Evolutionary conservation across 768 basidiomycete species (phyloP).

Genomic region (Neoboletus brunneissimus): DNA sequence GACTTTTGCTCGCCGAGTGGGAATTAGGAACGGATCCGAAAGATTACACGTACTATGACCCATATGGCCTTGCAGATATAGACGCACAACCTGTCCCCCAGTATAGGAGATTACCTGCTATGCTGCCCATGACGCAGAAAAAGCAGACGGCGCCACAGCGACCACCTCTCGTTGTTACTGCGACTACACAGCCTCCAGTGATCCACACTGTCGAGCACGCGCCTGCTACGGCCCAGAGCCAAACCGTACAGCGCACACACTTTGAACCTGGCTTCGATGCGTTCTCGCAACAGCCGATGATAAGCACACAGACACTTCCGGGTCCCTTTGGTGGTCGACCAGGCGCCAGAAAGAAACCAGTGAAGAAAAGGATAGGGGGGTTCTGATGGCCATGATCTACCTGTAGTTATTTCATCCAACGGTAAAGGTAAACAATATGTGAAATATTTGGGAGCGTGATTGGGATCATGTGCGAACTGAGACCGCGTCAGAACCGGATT

Average conservation of each 20-base stretch:
- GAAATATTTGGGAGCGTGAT: slow-evolving; percentile 2
- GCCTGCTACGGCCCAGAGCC: slow-evolving; percentile 6
- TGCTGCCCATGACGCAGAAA: slow-evolving; percentile 16
- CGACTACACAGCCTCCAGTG: slow-evolving; percentile 21
- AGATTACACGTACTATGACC: slow-evolving; percentile 52
- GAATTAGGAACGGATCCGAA: slow-evolving; percentile 50
- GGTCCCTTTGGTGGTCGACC: slow-evolving; percentile 70
- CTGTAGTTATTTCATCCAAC: neutral
- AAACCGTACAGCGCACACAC: slow-evolving; percentile 13
- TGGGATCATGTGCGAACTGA: neutral
- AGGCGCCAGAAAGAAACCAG: slow-evolving; percentile 42
- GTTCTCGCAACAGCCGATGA: slow-evolving; percentile 44
- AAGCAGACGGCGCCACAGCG: slow-evolving; percentile 26
- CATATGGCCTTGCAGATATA: slow-evolving; percentile 42
- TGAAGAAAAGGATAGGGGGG: slow-evolving; percentile 71
- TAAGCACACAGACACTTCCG: slow-evolving; percentile 69
- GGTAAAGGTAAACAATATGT: neutral
- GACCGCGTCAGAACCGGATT: slow-evolving; percentile 10
- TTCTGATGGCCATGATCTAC: slow-evolving; percentile 45
- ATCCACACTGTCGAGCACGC: slow-evolving; percentile 3
- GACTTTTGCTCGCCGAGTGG: slow-evolving; percentile 70
- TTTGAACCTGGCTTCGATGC: slow-evolving; percentile 8
- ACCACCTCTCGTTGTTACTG: slow-evolving; percentile 41
- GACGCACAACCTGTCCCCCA: slow-evolving; percentile 15
- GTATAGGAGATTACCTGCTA: slow-evolving; percentile 9